Percentiles rank a stretch among this genome's conserved stretches.
Conservation (phyloP, 2,329 filamentous ascomycete genomes). For the Periconia digitata region DNA sequence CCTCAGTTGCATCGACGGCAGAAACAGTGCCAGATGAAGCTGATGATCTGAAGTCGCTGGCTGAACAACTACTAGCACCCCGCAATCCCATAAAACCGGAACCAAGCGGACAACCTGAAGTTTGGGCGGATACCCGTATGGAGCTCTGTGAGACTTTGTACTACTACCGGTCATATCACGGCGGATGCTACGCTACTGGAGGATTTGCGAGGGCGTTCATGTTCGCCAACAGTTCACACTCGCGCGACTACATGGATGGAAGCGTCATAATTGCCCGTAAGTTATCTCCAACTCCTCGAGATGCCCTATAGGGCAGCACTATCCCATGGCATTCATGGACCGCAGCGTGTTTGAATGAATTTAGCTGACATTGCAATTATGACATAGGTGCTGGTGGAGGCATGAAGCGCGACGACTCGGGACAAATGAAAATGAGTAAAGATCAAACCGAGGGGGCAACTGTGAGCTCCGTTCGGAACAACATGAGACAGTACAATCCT, state of each 20-base stretch:
- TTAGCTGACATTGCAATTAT: too few species aligned
- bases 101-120: constrained; percentile 46
- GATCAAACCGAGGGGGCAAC: constrained; percentile 48
- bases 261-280: constrained; percentile 67
- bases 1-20: too few species aligned
- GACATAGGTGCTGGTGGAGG: constrained; percentile 59
- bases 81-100: constrained; percentile 18
- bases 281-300: too few species aligned
- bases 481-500: constrained; percentile 50
- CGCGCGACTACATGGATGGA: constrained; percentile 60
- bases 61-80: constrained; percentile 9
- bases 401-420: constrained; percentile 47
- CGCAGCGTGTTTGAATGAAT: too few species aligned
- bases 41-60: not conserved
- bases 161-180: constrained; percentile 64
- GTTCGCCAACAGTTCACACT: constrained; percentile 57
- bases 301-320: too few species aligned
- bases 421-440: constrained; percentile 49
- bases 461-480: constrained; percentile 49
- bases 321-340: too few species aligned
- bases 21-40: not conserved
- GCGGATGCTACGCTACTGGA: constrained; percentile 57
- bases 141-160: constrained; percentile 65
- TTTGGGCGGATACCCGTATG: constrained; percentile 62
- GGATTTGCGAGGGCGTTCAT: constrained; percentile 60